Percentiles rank a stretch among this genome's conserved stretches.
These are phyloP conservation scores for Hippophae gyantsensis DNA, from an alignment of 306 rosid species.

Conservation along the genomic window DNA sequence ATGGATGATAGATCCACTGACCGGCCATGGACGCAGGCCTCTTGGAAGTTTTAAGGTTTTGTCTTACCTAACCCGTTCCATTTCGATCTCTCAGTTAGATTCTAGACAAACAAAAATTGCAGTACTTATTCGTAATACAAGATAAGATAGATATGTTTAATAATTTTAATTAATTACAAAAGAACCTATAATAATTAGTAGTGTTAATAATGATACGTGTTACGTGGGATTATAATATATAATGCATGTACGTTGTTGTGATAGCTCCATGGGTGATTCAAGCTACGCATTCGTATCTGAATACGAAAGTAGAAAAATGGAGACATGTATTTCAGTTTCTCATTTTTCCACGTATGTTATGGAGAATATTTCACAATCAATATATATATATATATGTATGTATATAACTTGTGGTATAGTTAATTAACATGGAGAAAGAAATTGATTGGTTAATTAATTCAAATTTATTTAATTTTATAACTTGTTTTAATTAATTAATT, in stretches of 20 bases:
- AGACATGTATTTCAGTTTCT: slow-evolving; percentile 32
- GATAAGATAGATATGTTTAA: too few species aligned
- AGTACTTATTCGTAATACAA: too few species aligned
- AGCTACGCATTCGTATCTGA: slow-evolving; percentile 27
- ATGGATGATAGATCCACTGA: too few species aligned
- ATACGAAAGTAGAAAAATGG: slow-evolving; percentile 17
- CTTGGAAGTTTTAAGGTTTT: slow-evolving; percentile 45
- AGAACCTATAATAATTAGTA: neutral
- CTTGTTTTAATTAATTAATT: neutral
- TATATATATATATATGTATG: too few species aligned
- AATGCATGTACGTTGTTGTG: slow-evolving; percentile 39
- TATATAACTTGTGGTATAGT: too few species aligned
- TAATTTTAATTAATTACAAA: too few species aligned
- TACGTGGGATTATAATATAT: neutral
- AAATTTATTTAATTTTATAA: too few species aligned
- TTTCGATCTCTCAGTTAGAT: neutral
- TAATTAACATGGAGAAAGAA: slow-evolving; percentile 27
- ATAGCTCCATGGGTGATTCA: slow-evolving; percentile 47
- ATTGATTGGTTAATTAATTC: slow-evolving; percentile 14
- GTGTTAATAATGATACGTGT: neutral
- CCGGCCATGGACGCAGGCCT: slow-evolving; percentile 40
- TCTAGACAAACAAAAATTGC: too few species aligned
- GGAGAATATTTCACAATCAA: slow-evolving; percentile 50
- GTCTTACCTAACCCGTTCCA: neutral
- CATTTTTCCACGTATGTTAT: slow-evolving; percentile 33